Percentiles rank a stretch among this genome's conserved stretches.
These are phyloP conservation scores for Primulina tabacum DNA, from an alignment of 257 asterid species.

Conservation along the genomic window DNA sequence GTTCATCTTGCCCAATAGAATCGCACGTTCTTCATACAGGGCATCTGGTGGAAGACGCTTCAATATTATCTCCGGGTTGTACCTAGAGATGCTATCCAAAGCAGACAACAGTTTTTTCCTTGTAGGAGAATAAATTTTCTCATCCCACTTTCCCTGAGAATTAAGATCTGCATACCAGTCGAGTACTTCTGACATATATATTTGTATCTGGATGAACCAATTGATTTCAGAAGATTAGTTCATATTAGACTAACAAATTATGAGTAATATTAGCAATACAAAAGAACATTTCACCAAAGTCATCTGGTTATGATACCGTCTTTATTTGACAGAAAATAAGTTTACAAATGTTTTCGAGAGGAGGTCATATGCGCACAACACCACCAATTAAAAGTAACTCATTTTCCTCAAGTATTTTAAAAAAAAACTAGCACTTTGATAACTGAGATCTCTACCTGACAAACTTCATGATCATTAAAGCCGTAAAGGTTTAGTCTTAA, in stretches of 20 bases:
- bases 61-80: conserved; percentile 71
- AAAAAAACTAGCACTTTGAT: neutral
- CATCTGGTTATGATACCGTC: conserved; percentile 12
- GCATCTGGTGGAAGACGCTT: conserved; percentile 89
- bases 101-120: conserved; percentile 92
- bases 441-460: neutral
- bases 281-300: conserved; percentile 16
- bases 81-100: conserved; percentile 80
- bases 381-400: neutral
- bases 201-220: conserved; percentile 66
- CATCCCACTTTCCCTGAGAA: conserved; percentile 89
- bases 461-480: conserved; percentile 12
- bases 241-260: conserved; percentile 9
- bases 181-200: conserved; percentile 90
- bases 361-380: conserved; percentile 13
- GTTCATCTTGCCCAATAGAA: conserved; percentile 89
- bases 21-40: conserved; percentile 86
- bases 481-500: conserved; percentile 6
- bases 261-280: conserved; percentile 9
- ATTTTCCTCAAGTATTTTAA: neutral
- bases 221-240: conserved; percentile 14
- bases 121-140: conserved; percentile 67
- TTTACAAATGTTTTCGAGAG: neutral
- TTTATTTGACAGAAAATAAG: conserved; percentile 4
- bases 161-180: conserved; percentile 74